A percentile compares a stretch with the other conserved stretches of the same genome.
phyloP scores from a whole-genome alignment of 108 stramenopile genomes.

The Aurantiochytrium sp. region DNA sequence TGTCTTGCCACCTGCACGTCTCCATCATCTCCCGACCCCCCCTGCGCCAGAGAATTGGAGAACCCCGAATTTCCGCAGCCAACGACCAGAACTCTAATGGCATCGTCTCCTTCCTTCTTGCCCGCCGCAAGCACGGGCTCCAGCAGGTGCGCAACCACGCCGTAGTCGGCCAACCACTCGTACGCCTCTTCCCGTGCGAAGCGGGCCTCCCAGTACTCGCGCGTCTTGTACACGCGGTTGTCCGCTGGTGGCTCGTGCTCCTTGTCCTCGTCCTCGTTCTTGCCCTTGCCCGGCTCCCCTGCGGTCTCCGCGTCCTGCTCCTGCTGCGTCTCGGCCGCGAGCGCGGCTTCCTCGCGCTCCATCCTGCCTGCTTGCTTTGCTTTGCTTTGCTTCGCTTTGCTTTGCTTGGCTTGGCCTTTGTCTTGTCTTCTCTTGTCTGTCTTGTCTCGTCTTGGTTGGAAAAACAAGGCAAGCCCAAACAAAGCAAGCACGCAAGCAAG shows the following conservation, averaged over 20 bases:
- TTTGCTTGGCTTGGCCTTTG: too few species aligned
- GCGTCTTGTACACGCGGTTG: slow-evolving; percentile 28
- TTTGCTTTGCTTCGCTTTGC: too few species aligned
- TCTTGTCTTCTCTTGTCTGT: too few species aligned
- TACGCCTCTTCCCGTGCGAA: slow-evolving; percentile 46
- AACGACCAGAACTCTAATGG: slow-evolving; percentile 36
- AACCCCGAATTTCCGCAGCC: slow-evolving; percentile 23
- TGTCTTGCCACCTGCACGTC: not conserved
- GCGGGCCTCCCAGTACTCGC: slow-evolving; percentile 58
- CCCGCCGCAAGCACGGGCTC: not conserved
- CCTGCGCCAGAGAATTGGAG: not conserved
- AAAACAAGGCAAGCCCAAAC: too few species aligned
- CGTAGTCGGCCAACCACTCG: slow-evolving; percentile 41
- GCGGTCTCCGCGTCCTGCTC: too few species aligned
- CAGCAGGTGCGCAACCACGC: not conserved
- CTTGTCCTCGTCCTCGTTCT: too few species aligned
- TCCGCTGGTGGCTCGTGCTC: not conserved
- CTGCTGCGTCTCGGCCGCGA: too few species aligned
- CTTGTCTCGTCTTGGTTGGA: too few species aligned
- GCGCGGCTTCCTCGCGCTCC: too few species aligned
- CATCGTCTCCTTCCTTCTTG: slow-evolving; percentile 35
- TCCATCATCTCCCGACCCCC: not conserved
- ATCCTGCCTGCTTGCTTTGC: too few species aligned
- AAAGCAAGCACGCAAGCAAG: too few species aligned
- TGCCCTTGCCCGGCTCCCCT: too few species aligned